phyloP scores from a whole-genome alignment of 2,329 filamentous ascomycete species.

The Neurospora crassa region DNA sequence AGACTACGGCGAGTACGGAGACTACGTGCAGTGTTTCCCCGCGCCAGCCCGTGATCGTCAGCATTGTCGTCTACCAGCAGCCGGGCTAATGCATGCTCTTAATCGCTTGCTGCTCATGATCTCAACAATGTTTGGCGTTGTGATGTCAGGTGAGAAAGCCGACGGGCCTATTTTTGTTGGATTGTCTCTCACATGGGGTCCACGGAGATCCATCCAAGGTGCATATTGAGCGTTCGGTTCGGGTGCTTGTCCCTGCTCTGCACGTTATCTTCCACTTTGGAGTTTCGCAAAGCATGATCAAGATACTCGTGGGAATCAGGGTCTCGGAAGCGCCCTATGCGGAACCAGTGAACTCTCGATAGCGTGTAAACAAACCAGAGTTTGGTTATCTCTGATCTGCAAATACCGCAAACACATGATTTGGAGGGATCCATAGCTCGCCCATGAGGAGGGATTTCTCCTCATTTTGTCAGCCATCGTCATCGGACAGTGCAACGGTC shows the following conservation, averaged over 20 bases:
- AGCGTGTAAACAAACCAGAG: not conserved
- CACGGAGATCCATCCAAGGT: not conserved
- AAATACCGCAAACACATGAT: not conserved
- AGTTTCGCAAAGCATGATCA: not conserved
- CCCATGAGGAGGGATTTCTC: not conserved
- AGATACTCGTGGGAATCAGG: not conserved
- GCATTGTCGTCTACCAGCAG: not conserved
- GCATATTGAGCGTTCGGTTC: not conserved
- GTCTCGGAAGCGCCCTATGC: not conserved
- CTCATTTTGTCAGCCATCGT: not conserved
- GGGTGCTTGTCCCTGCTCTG: not conserved
- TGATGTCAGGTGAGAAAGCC: not conserved
- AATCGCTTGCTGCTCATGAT: not conserved
- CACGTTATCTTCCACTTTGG: not conserved
- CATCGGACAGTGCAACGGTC: not conserved
- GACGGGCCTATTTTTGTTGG: not conserved
- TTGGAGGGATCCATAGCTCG: not conserved
- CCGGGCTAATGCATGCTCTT: not conserved
- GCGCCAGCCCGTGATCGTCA: not conserved
- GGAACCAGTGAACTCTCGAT: not conserved
- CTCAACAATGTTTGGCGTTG: not conserved
- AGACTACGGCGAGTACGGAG: not conserved
- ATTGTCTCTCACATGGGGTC: not conserved
- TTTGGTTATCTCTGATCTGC: not conserved
- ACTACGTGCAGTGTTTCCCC: not conserved